A percentile compares a stretch with the other conserved stretches of the same genome.
phyloP scores from a whole-genome alignment of 2,329 filamentous ascomycete genomes.

The Paraconiothyrium brasiliense region DNA sequence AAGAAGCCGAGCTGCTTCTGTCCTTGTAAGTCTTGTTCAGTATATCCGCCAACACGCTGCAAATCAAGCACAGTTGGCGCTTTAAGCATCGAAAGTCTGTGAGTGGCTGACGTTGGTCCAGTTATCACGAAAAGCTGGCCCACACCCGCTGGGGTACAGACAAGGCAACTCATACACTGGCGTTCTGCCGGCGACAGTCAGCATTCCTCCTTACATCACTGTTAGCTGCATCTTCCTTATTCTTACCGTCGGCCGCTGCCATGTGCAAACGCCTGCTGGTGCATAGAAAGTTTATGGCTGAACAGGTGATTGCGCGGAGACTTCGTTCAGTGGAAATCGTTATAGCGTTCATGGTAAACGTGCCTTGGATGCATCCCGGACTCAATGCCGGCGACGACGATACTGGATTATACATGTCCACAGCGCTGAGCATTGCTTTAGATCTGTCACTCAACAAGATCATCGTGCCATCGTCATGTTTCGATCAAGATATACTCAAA shows the following conservation, averaged over 20 bases:
- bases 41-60: not conserved
- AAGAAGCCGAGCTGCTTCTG: slow-evolving; percentile 72
- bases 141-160: slow-evolving; percentile 80
- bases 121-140: slow-evolving; percentile 74
- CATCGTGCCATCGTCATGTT: slow-evolving; percentile 64
- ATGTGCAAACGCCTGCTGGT: slow-evolving; percentile 72
- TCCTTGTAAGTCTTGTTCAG: slow-evolving; percentile 62
- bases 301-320: slow-evolving; percentile 68
- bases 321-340: slow-evolving; percentile 78
- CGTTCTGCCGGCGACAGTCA: slow-evolving; percentile 73
- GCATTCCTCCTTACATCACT: slow-evolving; percentile 78
- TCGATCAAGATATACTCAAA: slow-evolving; percentile 57
- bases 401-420: slow-evolving; percentile 75
- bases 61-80: no score
- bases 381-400: slow-evolving; percentile 75
- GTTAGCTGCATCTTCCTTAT: slow-evolving; percentile 73
- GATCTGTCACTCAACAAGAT: slow-evolving; percentile 77
- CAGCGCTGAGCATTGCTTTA: slow-evolving; percentile 73
- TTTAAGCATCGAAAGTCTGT: not conserved
- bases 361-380: slow-evolving; percentile 78
- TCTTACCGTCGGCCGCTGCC: slow-evolving; percentile 70
- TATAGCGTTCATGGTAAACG: slow-evolving; percentile 77
- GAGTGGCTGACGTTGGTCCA: slow-evolving; percentile 38
- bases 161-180: slow-evolving; percentile 69
- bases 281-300: slow-evolving; percentile 70